Base-by-base conservation (phyloP, 2,329 filamentous ascomycete genomes). In the Rhinocladiella similis region DNA sequence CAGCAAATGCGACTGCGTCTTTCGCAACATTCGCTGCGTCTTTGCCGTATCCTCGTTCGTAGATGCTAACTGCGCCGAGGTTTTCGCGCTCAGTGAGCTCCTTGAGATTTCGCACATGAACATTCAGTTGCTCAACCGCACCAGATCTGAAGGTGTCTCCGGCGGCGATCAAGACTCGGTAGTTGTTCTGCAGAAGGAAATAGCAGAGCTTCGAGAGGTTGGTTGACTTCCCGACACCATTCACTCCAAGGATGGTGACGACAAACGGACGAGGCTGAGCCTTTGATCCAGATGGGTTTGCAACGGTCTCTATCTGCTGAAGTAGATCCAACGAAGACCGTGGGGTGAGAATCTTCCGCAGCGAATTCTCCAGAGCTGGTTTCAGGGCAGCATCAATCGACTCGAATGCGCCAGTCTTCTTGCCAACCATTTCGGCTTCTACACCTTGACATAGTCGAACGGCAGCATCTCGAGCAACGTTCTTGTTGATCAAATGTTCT, bases 181-280 rank as follows among this genome's bases (percentile, higher is more conserved):
- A 95, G 71, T 95, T 92, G 79, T 99, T 99, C 74, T 99, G 93
- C 29, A 99, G 80, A 36, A 99, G 80, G 77, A 99, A 99, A 76
- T 94, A 99, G 73, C 92, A 96, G 64, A 99, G 96, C 75, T 99
- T 99, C 73, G 90, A 93, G 36, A 99, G 81, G 70, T 97, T 97
- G 50, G 94, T 99, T 14, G 92, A 97, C 77, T 99, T 99, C 69
- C 94, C 94, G 36, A 99, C 94, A 52, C 94, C 94, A 72, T 99
- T 99, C 70, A 99, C 94, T 60, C 94, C 94, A 42, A 99, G 94
- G 60, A 99, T 96, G 55, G 91, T 97, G 70, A 99, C 95, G 67
- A 97, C 93, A 70, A 97, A 99, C 42, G 94, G 94, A 3, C 94
- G 87, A 18, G 82, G 74, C 57, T 83, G 77, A 59, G 86, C 79